Base-by-base conservation (phyloP, 148 eudicot species). In the Oxyria digyna region DNA sequence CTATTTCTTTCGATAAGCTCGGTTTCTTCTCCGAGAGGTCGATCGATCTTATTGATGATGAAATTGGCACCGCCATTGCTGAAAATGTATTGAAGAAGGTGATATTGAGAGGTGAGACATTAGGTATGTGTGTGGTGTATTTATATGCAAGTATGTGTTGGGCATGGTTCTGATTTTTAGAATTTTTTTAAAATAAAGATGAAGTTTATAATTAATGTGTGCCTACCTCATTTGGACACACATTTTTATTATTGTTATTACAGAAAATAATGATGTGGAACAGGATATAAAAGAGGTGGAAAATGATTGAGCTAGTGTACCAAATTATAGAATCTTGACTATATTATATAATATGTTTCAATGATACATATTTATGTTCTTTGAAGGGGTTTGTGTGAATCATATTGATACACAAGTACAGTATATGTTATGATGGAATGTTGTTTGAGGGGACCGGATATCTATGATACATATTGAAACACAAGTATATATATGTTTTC, bases 21-120 rank as follows among this genome's bases (percentile, higher is more conserved):
- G 24, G 81, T 46, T 55, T 29, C 68, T 79, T 86, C 0, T 77
- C 73, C 0, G 90, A 81, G 15, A 86, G 81, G 84, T 86, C 90
- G 18, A 86, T 76, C n/a, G 79, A 4, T 6, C 84, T 87, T 49
- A 83, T 42, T 12, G 45, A n/a, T 11, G 4, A 21, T 11, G 62
- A 31, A 52, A 31, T 21, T 2, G 64, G 64, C 0, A 13, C 64
- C 64, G 20, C 64, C 64, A 57, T 57, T 57, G 37, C 57, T 29
- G 18, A 3, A 35, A 6, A 35, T 35, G n/a, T n/a, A 2, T 6
- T 35, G 38, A 35, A 6, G 38, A 2, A 6, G 38, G 38, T 2
- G 6, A 3, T 35, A 35, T 2, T 35, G 3, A 2, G 38, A 6
- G 38, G 38, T 35, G 38, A 2, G 38, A 35, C 63, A 55, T 12